Base-by-base conservation (phyloP, 192 early-diverging fungal genomes). In the Coemansia sp. region DNA sequence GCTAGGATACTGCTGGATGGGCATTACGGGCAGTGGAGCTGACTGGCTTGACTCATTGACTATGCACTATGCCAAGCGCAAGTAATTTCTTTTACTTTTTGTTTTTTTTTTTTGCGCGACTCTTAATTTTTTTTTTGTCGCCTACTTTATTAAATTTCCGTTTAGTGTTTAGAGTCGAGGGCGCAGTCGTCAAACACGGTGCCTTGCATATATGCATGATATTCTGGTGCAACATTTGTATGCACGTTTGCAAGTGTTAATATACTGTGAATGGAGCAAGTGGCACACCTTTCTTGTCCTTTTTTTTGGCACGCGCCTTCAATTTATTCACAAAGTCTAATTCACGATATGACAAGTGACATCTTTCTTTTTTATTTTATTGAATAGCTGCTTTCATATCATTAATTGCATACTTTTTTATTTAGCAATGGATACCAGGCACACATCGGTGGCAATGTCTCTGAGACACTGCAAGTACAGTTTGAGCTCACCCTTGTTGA, bases 21-120 rank as follows among this genome's bases (percentile, higher is more conserved):
- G 47, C 13, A 73, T 89, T 15, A 85, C 79, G 49, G 89, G 84
- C n/a, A 84, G 87, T 60, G 82, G 86, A 36, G 79, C 72, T 12
- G 46, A 44, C 49, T 90, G 86, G 85, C 72, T 90, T 51, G 87
- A 89, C 61, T 80, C 85, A 10, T 52, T 89, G 47, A 77, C 87
- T 29, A 86, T 89, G 68, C 71, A 77, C 74, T 90, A 89, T 49
- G 52, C 80, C 5, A 73, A 64, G 33, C 24, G 66, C 22, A 59
- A 29, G 20, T 76, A 29, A 73, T 13, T 10, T 33, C 33, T 40
- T 16, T 36, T 43, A 10, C 8, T 36, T 36, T 36, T 36, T 36
- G 34, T 36, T 36, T 4, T 13, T 13, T 43, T 43, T 27, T 27
- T 27, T 43, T 43, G 12, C 27, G 27, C 27, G 27, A 27, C 27